phyloP scores from a whole-genome alignment of 495 filamentous ascomycete species.

The Lentithecium fluviatile region DNA sequence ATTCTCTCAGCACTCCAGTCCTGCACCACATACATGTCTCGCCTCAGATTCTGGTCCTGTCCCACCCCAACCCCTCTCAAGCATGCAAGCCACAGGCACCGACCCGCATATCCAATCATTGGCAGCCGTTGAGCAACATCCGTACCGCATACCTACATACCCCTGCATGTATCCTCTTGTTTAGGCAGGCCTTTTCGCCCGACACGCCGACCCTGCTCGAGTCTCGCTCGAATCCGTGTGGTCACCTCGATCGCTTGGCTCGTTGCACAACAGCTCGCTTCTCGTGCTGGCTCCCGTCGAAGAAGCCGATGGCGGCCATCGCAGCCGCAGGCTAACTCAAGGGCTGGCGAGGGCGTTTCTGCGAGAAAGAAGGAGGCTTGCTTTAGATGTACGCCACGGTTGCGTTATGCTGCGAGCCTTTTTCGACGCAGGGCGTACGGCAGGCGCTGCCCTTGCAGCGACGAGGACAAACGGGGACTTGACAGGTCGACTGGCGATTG shows the following conservation, averaged over 20 bases:
- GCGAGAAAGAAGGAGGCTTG: constrained; percentile 13
- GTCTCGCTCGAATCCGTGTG: background rate
- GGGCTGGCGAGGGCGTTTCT: no score
- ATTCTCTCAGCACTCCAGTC: no score
- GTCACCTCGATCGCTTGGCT: background rate
- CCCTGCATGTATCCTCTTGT: background rate
- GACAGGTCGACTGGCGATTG: background rate
- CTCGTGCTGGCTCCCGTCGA: no score
- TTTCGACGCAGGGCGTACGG: constrained; percentile 7
- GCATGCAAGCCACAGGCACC: background rate
- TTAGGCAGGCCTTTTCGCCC: background rate
- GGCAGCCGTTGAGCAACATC: constrained; percentile 10
- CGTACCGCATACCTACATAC: constrained; percentile 12
- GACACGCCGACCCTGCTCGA: background rate
- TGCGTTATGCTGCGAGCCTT: constrained; percentile 1
- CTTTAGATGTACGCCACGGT: constrained; percentile 19
- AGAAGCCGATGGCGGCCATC: constrained; percentile 4
- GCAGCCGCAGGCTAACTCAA: background rate
- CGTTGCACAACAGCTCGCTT: no score
- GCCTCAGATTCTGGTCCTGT: background rate
- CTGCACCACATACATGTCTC: no score
- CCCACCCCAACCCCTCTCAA: background rate
- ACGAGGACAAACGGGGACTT: background rate
- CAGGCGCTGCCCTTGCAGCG: constrained; percentile 10
- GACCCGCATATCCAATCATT: constrained; percentile 13